phyloP scores from a whole-genome alignment of 768 basidiomycete genomes.

The Naganishia vishniacii region DNA sequence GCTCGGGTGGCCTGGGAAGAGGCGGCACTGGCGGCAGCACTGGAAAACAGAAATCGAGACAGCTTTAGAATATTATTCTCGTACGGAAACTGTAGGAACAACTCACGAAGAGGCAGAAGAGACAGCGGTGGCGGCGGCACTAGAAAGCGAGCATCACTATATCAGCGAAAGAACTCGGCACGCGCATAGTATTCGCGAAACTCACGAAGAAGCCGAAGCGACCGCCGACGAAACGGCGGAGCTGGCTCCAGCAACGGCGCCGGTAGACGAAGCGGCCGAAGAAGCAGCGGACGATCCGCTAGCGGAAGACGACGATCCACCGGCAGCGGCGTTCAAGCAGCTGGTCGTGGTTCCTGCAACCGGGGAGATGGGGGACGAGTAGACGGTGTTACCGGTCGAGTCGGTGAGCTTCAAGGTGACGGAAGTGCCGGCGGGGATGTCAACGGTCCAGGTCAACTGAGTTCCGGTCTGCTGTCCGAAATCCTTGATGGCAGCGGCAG shows the following conservation, averaged over 20 bases:
- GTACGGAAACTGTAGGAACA: no score
- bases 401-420: constrained; percentile 52
- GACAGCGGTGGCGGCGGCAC: constrained; percentile 7
- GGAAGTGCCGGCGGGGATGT: constrained; percentile 53
- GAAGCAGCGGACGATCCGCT: constrained; percentile 33
- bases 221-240: constrained; percentile 7
- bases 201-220: not conserved
- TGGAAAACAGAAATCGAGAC: constrained; percentile 20
- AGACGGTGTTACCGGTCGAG: constrained; percentile 52
- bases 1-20: constrained; percentile 8
- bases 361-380: constrained; percentile 40
- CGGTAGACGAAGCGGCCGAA: constrained; percentile 25
- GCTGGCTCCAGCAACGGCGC: constrained; percentile 31
- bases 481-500: constrained; percentile 52
- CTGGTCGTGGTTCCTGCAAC: constrained; percentile 36
- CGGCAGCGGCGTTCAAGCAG: constrained; percentile 30
- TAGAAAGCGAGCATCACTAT: not conserved
- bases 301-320: not conserved
- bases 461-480: constrained; percentile 51
- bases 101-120: constrained; percentile 1
- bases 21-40: constrained; percentile 24
- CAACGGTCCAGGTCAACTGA: constrained; percentile 57
- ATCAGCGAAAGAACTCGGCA: not conserved
- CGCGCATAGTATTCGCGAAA: not conserved
- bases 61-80: no score